Percentiles rank a stretch among this genome's conserved stretches.
These are phyloP conservation scores for Pleurotus giganteus DNA, from an alignment of 768 basidiomycete genomes.

Conservation along the genomic window DNA sequence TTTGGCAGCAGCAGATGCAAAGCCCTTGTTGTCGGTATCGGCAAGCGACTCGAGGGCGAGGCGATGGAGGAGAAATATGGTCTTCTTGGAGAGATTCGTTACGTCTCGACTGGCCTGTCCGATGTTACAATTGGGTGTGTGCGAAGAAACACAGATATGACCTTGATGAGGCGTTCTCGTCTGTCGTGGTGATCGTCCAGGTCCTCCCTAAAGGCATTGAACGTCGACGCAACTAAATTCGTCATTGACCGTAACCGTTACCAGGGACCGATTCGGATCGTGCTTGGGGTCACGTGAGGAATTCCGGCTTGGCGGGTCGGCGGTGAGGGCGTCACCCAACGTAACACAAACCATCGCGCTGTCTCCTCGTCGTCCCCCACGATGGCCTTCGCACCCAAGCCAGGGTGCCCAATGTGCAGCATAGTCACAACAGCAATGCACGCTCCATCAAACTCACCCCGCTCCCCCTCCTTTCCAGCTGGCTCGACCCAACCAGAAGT, in stretches of 20 bases:
- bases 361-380: neutral
- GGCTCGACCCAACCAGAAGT: constrained; percentile 55
- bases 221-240: constrained; percentile 26
- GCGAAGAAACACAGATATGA: constrained; percentile 25
- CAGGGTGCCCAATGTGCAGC: constrained; percentile 77
- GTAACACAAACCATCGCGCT: no score
- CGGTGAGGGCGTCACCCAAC: no score
- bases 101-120: constrained; percentile 78
- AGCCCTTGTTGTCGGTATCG: constrained; percentile 24
- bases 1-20: constrained; percentile 44
- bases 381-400: constrained; percentile 59
- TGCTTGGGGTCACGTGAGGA: constrained; percentile 16
- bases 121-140: neutral
- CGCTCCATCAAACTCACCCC: constrained; percentile 40
- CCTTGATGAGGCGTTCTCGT: constrained; percentile 90
- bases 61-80: constrained; percentile 91
- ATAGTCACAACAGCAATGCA: constrained; percentile 59
- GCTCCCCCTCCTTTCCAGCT: constrained; percentile 43
- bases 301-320: neutral
- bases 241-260: no score
- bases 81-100: constrained; percentile 88
- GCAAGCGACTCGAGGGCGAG: constrained; percentile 38
- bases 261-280: no score
- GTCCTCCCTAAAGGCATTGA: constrained; percentile 64
- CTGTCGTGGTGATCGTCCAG: constrained; percentile 85